phyloP scores from a whole-genome alignment of 1,139 yeast genomes.

The Yamadazyma dushanensis region DNA sequence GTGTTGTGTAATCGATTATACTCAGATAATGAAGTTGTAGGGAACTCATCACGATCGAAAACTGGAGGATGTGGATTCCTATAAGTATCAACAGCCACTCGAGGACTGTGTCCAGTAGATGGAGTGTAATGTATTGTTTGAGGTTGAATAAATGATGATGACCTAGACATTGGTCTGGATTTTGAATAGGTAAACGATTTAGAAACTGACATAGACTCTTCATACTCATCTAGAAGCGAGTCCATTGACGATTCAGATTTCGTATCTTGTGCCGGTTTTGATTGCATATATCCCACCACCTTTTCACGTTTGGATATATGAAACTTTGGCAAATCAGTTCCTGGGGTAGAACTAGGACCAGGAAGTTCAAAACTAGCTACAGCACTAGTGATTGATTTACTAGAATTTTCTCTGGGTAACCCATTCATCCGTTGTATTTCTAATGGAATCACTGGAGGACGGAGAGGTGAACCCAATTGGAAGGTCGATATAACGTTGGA shows the following conservation, averaged over 20 bases:
- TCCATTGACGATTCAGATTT: conserved; percentile 49
- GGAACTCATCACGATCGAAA: conserved; percentile 26
- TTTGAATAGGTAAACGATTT: conserved; percentile 24
- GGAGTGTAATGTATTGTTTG: neutral
- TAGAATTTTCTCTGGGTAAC: conserved; percentile 21
- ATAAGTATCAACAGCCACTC: neutral
- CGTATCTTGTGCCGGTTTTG: conserved; percentile 6
- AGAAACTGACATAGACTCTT: conserved; percentile 38
- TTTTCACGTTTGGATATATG: neutral
- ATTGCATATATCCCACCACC: neutral
- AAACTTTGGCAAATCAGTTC: neutral
- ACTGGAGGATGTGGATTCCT: neutral
- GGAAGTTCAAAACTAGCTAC: conserved; percentile 32
- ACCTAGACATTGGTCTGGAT: conserved; percentile 28
- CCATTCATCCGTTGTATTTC: conserved; percentile 9
- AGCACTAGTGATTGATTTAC: conserved; percentile 28
- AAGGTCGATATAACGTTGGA: conserved; percentile 9
- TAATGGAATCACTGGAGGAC: conserved; percentile 12
- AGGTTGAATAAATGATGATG: conserved; percentile 21
- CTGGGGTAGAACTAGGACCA: neutral
- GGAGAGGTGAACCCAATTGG: conserved; percentile 10
- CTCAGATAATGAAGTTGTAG: conserved; percentile 37
- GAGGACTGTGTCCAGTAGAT: neutral
- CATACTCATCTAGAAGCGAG: conserved; percentile 53
- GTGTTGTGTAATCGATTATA: conserved; percentile 30